phyloP scores from a whole-genome alignment of 2,329 filamentous ascomycete genomes.

The Verruconis gallopava region DNA sequence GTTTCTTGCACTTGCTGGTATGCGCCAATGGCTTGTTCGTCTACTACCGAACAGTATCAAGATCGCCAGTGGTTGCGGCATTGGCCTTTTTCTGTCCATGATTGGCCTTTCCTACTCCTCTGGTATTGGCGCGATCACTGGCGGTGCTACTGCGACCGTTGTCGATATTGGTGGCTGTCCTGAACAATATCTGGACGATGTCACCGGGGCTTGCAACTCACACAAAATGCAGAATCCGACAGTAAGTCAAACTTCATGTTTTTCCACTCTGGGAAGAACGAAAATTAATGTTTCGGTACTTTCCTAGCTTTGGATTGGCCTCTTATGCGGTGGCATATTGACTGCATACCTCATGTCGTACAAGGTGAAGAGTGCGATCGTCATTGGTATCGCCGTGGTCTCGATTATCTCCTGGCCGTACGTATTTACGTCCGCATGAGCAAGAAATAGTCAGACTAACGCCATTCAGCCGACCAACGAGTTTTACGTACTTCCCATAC shows the following conservation, averaged over 20 bases:
- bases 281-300: background rate
- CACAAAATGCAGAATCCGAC: slow-evolving; percentile 72
- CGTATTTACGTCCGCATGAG: slow-evolving; percentile 12
- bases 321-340: slow-evolving; percentile 71
- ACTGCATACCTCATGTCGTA: slow-evolving; percentile 74
- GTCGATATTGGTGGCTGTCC: slow-evolving; percentile 65
- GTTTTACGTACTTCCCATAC: slow-evolving; percentile 69
- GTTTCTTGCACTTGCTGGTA: slow-evolving; percentile 60
- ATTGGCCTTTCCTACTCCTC: slow-evolving; percentile 67
- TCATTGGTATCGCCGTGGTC: slow-evolving; percentile 68
- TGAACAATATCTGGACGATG: slow-evolving; percentile 31
- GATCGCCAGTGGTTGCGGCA: slow-evolving; percentile 72
- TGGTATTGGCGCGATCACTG: slow-evolving; percentile 68
- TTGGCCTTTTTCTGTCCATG: slow-evolving; percentile 67
- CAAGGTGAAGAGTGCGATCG: slow-evolving; percentile 74
- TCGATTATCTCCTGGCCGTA: slow-evolving; percentile 77
- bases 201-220: slow-evolving; percentile 46
- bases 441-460: slow-evolving; percentile 13
- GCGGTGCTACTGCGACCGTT: slow-evolving; percentile 46
- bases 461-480: slow-evolving; percentile 41
- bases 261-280: no score
- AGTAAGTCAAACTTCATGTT: slow-evolving; percentile 19
- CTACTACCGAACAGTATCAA: slow-evolving; percentile 74
- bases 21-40: slow-evolving; percentile 79
- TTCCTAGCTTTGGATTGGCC: slow-evolving; percentile 65